Base-by-base conservation (phyloP, 371 early-diverging fungal species). In the Thermomucor indicae-seudaticae region DNA sequence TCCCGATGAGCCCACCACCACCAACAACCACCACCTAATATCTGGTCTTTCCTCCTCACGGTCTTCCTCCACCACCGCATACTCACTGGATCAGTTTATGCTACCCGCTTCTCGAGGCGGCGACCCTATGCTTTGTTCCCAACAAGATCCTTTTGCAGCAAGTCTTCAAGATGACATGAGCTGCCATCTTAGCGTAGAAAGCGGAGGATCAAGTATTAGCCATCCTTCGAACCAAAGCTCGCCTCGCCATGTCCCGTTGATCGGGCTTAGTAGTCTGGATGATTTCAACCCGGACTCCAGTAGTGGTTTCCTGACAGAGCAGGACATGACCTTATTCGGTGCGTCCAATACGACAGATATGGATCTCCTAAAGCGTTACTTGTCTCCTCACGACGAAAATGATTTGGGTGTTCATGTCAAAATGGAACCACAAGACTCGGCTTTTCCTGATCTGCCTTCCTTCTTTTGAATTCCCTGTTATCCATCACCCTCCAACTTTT, bases 181-280 rank as follows among this genome's bases (percentile, higher is more conserved):
- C 14, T 51, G 51, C 25, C 51, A 51, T 12, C 28, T 51, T 8
- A 51, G 51, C 28, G 51, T 51, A 20, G 47, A 47, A 16, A 54
- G 47, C 20, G 45, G 52, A 12, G 29, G 44, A 17, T 37, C 40
- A 19, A 44, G 27, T 28, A 44, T 34, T 27, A 52, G 39, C 12
- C 46, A 46, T 11, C 54, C 54, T 32, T 54, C 54, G 6, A 54
- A 54, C 14, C 54, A 54, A n/a, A 54, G 54, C 40, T 54, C 54
- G 11, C 54, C 54, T 22, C 54, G 54, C 23, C 54, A 54, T 17
- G 40, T 19, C 11, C 37, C 37, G 14, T 14, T 37, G 14, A 37
- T 37, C 10, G 37, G n/a, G n/a, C n/a, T n/a, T n/a, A n/a, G n/a
- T n/a, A n/a, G n/a, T n/a, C n/a, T n/a, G n/a, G n/a, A n/a, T n/a